A percentile compares a stretch with the other conserved stretches of the same genome.
Evolutionary conservation across 495 filamentous ascomycete species (phyloP).

Genomic region (Annulohypoxylon moriforme): DNA sequence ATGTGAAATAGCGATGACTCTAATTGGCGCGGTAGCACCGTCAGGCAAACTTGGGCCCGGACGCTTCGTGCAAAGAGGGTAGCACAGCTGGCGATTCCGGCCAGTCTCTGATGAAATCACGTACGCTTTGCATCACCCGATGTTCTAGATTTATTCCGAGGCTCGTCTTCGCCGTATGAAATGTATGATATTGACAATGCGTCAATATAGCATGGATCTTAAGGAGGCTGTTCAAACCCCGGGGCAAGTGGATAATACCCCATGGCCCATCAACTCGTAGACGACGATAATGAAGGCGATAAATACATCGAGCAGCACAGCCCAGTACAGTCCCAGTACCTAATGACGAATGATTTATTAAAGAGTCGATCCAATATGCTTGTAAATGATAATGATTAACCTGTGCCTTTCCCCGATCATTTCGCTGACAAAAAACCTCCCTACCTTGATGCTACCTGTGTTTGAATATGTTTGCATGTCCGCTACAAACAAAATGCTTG

Average conservation of each 20-base stretch:
- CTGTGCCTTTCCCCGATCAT: neutral
- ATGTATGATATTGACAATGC: neutral
- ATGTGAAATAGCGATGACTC: slow-evolving; percentile 2
- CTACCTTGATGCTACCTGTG: neutral
- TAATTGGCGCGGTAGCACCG: slow-evolving; percentile 30
- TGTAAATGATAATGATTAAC: slow-evolving; percentile 7
- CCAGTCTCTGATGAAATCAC: slow-evolving; percentile 26
- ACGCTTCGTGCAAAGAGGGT: slow-evolving; percentile 26
- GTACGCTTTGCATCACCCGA: slow-evolving; percentile 5
- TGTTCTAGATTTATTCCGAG: neutral
- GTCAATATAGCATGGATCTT: neutral
- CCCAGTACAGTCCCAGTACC: neutral
- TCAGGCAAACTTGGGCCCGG: slow-evolving; percentile 32
- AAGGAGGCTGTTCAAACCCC: neutral
- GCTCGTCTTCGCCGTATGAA: slow-evolving; percentile 10
- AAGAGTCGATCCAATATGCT: slow-evolving; percentile 2
- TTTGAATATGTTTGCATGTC: slow-evolving; percentile 11
- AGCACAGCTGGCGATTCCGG: slow-evolving; percentile 25
- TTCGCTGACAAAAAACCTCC: neutral
- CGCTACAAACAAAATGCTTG: slow-evolving; percentile 16
- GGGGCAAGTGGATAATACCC: slow-evolving; percentile 12
- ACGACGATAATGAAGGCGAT: neutral
- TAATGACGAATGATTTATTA: slow-evolving; percentile 4
- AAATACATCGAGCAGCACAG: neutral
- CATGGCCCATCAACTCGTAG: neutral